Evolutionary conservation across 352 stramenopile genomes (phyloP).

Genomic region (Blastocystis sp.): DNA sequence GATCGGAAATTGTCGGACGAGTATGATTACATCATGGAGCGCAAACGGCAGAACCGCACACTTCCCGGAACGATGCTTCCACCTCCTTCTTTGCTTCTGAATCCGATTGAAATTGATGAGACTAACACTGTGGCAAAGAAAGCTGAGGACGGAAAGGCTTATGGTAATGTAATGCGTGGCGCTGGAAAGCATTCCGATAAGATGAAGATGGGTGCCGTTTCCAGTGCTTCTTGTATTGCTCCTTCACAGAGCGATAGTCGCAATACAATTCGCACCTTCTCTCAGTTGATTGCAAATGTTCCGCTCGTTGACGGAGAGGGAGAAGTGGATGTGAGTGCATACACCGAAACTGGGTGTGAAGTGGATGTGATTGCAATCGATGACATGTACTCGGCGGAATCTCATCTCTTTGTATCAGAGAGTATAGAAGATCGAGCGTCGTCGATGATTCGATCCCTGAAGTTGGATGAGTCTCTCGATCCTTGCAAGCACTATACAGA

Average conservation of each 20-base stretch:
- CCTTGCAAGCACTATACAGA: constrained; percentile 67
- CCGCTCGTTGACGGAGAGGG: not conserved
- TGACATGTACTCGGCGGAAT: not conserved
- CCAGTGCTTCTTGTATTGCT: not conserved
- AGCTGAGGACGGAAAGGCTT: constrained; percentile 52
- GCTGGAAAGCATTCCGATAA: not conserved
- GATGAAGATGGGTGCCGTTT: not conserved
- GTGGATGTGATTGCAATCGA: constrained; percentile 25
- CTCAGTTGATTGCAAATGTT: not conserved
- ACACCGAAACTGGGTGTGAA: constrained; percentile 53
- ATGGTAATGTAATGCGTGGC: constrained; percentile 18
- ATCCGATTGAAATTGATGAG: constrained; percentile 67
- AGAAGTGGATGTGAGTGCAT: not conserved
- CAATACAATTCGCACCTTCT: not conserved
- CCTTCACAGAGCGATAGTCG: not conserved
- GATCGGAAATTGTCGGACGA: constrained; percentile 69
- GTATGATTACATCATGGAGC: constrained; percentile 72
- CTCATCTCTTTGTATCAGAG: not conserved
- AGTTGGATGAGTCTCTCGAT: constrained; percentile 65
- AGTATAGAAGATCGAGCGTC: not conserved
- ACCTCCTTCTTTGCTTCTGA: constrained; percentile 70
- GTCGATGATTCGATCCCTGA: constrained; percentile 64
- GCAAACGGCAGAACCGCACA: constrained; percentile 60
- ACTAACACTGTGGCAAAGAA: constrained; percentile 68
- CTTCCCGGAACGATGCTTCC: constrained; percentile 67